phyloP scores from a whole-genome alignment of 371 early-diverging fungal species.

The Mucor velutinosus region DNA sequence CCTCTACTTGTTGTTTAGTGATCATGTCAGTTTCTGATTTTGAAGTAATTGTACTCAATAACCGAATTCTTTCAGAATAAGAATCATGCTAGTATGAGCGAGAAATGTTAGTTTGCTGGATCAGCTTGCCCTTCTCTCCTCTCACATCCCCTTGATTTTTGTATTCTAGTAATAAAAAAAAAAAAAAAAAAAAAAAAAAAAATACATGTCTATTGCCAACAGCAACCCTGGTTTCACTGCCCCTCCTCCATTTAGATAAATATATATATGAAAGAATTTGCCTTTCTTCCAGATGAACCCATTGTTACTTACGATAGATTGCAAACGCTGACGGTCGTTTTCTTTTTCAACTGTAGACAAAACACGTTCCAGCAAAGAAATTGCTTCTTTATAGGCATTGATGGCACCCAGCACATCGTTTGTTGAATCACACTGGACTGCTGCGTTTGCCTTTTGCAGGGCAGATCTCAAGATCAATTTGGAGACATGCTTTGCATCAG shows the following conservation, averaged over 20 bases:
- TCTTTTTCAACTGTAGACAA: constrained; percentile 40
- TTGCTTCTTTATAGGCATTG: constrained; percentile 49
- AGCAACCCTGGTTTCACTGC: constrained; percentile 1
- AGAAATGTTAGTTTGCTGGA: neutral
- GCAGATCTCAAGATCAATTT: constrained; percentile 47
- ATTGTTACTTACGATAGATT: constrained; percentile 45
- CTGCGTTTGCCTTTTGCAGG: constrained; percentile 49
- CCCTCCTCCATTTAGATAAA: neutral
- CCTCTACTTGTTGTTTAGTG: neutral
- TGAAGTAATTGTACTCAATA: constrained; percentile 12
- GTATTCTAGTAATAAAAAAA: too few relatives aligned
- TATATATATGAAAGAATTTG: neutral
- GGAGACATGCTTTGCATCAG: constrained; percentile 35
- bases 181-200: too few relatives aligned
- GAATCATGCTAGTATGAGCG: constrained; percentile 24
- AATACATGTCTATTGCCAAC: neutral
- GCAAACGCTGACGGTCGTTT: constrained; percentile 40
- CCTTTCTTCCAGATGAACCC: neutral
- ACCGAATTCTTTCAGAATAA: constrained; percentile 19
- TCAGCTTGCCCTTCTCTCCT: neutral
- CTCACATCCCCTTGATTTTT: neutral
- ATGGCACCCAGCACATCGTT: constrained; percentile 51
- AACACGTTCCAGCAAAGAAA: constrained; percentile 42
- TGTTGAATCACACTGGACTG: constrained; percentile 48
- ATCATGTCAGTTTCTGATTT: constrained; percentile 2